phyloP scores from a whole-genome alignment of 2,329 filamentous ascomycete species.

The Cladosporium velox region DNA sequence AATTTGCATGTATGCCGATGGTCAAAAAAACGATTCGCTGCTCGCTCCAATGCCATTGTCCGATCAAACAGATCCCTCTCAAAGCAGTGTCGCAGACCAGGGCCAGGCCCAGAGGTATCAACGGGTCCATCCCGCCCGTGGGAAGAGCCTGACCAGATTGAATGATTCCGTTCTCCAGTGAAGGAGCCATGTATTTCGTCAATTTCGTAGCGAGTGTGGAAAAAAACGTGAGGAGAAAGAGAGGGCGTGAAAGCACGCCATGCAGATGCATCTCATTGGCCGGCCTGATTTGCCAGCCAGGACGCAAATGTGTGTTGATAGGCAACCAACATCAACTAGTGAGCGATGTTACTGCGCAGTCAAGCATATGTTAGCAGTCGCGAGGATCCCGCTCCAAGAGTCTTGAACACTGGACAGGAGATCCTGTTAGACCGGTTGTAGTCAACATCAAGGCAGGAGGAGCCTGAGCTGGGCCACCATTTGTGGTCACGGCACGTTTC shows the following conservation, averaged over 20 bases:
- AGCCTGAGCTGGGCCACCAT: slow-evolving; percentile 20
- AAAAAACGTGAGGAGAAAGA: slow-evolving; percentile 1
- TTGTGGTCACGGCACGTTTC: slow-evolving; percentile 27
- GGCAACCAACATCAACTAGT: not conserved
- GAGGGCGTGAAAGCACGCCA: not conserved
- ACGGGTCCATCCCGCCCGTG: not conserved
- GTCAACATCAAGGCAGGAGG: slow-evolving; percentile 33
- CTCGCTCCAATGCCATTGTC: not conserved
- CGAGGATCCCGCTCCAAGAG: slow-evolving; percentile 12
- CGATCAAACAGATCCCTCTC: not conserved
- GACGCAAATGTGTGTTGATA: not conserved
- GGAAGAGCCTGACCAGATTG: not conserved
- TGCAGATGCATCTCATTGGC: not conserved
- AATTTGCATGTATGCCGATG: not conserved
- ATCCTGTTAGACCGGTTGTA: slow-evolving; percentile 27
- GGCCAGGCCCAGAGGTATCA: not conserved
- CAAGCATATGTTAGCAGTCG: slow-evolving; percentile 6
- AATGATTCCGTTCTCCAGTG: not conserved
- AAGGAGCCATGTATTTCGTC: slow-evolving; percentile 16
- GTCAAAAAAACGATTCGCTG: not conserved
- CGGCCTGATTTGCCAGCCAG: not conserved
- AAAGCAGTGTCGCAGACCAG: not conserved
- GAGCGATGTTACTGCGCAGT: not conserved
- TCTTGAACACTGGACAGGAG: slow-evolving; percentile 18
- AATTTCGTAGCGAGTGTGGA: slow-evolving; percentile 14